Conservation (phyloP, 805 yeast genomes). For the Starmerella apicola region DNA sequence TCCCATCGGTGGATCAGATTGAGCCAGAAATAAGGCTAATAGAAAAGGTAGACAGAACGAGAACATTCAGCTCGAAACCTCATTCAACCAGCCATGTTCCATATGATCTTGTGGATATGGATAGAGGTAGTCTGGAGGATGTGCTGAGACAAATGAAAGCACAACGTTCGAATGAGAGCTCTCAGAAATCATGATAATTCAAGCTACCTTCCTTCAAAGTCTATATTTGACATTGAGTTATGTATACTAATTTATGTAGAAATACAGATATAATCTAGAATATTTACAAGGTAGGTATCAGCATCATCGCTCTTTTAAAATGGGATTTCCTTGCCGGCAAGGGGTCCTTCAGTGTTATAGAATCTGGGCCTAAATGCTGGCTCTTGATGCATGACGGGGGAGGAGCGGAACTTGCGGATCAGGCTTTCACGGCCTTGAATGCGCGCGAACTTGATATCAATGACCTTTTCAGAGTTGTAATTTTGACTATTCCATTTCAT, state of each 20-base stretch:
- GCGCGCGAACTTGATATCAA: constrained; percentile 41
- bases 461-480: constrained; percentile 38
- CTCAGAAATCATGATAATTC: not conserved
- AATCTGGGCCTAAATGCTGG: constrained; percentile 38
- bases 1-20: constrained; percentile 12
- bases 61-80: constrained; percentile 66
- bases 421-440: constrained; percentile 38
- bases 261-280: not conserved
- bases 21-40: constrained; percentile 48
- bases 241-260: not conserved
- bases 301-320: no score
- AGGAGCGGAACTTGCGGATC: constrained; percentile 38
- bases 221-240: not conserved
- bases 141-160: constrained; percentile 16
- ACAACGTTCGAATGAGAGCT: constrained; percentile 6
- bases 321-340: constrained; percentile 32
- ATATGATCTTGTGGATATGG: constrained; percentile 61
- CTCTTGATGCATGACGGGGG: constrained; percentile 39
- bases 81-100: constrained; percentile 91
- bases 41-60: constrained; percentile 47
- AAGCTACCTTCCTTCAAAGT: no score
- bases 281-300: not conserved
- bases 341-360: constrained; percentile 35
- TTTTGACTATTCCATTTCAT: constrained; percentile 33
- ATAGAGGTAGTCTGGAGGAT: constrained; percentile 15